Base-by-base conservation (phyloP, 805 yeast species). In the Candida hispaniensis region DNA sequence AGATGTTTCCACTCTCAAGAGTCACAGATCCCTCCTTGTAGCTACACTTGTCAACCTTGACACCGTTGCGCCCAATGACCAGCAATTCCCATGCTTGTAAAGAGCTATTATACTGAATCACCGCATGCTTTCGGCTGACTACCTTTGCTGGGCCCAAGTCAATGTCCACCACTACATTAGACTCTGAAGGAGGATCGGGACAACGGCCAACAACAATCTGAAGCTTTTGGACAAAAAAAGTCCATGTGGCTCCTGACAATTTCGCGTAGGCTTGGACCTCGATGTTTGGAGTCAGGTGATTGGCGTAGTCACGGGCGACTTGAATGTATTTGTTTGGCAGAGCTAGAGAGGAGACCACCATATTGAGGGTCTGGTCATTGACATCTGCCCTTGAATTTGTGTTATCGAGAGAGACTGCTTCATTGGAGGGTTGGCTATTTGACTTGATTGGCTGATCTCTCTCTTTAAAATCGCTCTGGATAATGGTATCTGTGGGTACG, bases 101-200 rank as follows among this genome's bases (percentile, higher is more conserved):
- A 40, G 69, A 72, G 44, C 75, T 60, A 54, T 86, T 82, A 56
- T 81, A 91, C 33, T 71, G 69, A 38, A 91, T 85, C 11, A 69
- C 58, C 0, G 97, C 97, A 54, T 91, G 98, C 46, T 70, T 75
- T 44, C 99, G 71, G 14, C 91, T 76, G 3, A 91, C 97, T n/a
- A 91, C 94, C 56, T 88, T 88, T 7, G 95, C 88, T 1, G 98
- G 98, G 2, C 96, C 96, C 48, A 91, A 62, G 56, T 91, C 98
- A 30, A 88, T 88, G 50, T 85, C 85, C 22, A 75, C 73, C 10
- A 30, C 44, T 11, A 44, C 47, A 7, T 41, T 32, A 7, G 48
- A 50, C 2, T 45, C 47, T 24, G 48, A 58, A n/a, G 34, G 20
- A 6, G 52, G 49, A 21, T 52, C 58, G 2, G 94, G 80, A 49